A percentile compares a stretch with the other conserved stretches of the same genome.
These are phyloP conservation scores for Cladorrhinum sp. DNA, from an alignment of 2,329 filamentous ascomycete genomes.

Conservation along the genomic window DNA sequence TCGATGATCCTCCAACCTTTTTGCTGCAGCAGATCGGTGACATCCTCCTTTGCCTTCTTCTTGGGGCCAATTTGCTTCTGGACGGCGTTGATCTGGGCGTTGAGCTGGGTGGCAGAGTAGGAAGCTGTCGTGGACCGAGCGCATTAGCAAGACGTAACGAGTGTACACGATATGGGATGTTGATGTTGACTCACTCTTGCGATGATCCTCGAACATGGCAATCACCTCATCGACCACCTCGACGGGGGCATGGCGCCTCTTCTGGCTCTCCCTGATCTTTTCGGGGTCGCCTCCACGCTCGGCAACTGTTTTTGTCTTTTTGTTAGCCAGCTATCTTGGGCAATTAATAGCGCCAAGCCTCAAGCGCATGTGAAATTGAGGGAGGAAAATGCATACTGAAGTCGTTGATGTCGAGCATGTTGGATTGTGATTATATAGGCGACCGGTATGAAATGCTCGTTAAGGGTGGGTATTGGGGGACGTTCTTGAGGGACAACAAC, in stretches of 20 bases:
- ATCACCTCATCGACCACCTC: slow-evolving; percentile 90
- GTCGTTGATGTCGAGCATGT: slow-evolving; percentile 73
- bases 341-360: slow-evolving; percentile 5
- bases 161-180: not conserved
- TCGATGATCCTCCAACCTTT: slow-evolving; percentile 44
- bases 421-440: slow-evolving; percentile 17
- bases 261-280: slow-evolving; percentile 87
- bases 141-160: slow-evolving; percentile 40
- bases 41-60: slow-evolving; percentile 93
- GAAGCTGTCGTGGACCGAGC: slow-evolving; percentile 15
- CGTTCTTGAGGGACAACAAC: not conserved
- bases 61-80: slow-evolving; percentile 88
- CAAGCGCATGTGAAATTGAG: slow-evolving; percentile 7
- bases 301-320: slow-evolving; percentile 40
- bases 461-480: not conserved
- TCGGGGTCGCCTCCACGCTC: slow-evolving; percentile 91
- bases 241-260: slow-evolving; percentile 73
- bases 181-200: slow-evolving; percentile 48
- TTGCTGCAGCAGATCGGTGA: slow-evolving; percentile 71
- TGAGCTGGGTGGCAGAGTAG: slow-evolving; percentile 61
- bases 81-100: slow-evolving; percentile 79
- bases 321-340: slow-evolving; percentile 9
- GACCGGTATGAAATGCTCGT: not conserved
- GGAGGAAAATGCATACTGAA: slow-evolving; percentile 46
- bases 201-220: slow-evolving; percentile 78